A percentile compares a stretch with the other conserved stretches of the same genome.
phyloP scores from a whole-genome alignment of 768 basidiomycete species.

The Podaxis carcinomalis region DNA sequence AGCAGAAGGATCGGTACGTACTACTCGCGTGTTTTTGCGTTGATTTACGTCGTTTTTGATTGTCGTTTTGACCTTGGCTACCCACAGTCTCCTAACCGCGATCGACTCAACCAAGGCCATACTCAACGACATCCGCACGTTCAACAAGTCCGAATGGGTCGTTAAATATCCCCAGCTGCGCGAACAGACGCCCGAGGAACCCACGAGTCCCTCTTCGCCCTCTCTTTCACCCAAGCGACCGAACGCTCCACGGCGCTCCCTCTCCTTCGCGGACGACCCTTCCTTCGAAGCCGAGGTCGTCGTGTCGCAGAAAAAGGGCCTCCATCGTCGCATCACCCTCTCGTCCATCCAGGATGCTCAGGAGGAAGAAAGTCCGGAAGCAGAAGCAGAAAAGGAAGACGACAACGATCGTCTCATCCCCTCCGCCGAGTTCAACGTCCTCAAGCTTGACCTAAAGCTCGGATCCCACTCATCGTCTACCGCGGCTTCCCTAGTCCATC shows the following conservation, averaged over 20 bases:
- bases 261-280: slow-evolving; percentile 86
- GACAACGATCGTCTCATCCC: slow-evolving; percentile 33
- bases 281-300: slow-evolving; percentile 61
- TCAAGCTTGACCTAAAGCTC: slow-evolving; percentile 90
- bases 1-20: slow-evolving; percentile 70
- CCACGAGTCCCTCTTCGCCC: slow-evolving; percentile 14
- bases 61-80: slow-evolving; percentile 7
- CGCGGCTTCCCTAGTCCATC: slow-evolving; percentile 73
- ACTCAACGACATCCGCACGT: slow-evolving; percentile 64
- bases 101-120: slow-evolving; percentile 69
- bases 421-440: slow-evolving; percentile 73
- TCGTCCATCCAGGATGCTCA: slow-evolving; percentile 45
- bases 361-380: slow-evolving; percentile 31
- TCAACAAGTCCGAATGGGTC: slow-evolving; percentile 86
- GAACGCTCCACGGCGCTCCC: slow-evolving; percentile 52
- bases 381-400: slow-evolving; percentile 23
- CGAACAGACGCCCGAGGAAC: slow-evolving; percentile 31
- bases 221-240: slow-evolving; percentile 29
- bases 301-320: slow-evolving; percentile 42
- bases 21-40: background rate
- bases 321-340: slow-evolving; percentile 58
- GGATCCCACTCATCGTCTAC: slow-evolving; percentile 68
- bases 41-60: background rate
- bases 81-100: slow-evolving; percentile 64
- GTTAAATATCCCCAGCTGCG: slow-evolving; percentile 81